phyloP scores from a whole-genome alignment of 768 basidiomycete genomes.

The Royoungia palumana region DNA sequence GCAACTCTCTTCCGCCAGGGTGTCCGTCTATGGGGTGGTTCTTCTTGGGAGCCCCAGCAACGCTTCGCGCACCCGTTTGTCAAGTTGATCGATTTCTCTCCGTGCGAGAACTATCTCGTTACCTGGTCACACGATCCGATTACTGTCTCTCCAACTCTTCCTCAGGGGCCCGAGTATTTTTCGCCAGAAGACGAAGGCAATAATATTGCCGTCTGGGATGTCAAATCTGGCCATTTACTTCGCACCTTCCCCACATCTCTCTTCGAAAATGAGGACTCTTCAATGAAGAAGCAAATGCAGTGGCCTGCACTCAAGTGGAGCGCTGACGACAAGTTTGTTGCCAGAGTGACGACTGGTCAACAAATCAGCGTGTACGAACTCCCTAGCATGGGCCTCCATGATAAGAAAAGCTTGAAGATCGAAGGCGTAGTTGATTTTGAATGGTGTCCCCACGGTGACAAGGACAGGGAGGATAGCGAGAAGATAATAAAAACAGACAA shows the following conservation, averaged over 20 bases:
- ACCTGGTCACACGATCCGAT: slow-evolving; percentile 98
- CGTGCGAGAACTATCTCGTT: slow-evolving; percentile 93
- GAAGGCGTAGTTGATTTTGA: slow-evolving; percentile 98
- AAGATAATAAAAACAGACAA: slow-evolving; percentile 40
- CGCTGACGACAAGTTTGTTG: slow-evolving; percentile 92
- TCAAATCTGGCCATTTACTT: slow-evolving; percentile 87
- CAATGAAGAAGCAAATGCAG: slow-evolving; percentile 75
- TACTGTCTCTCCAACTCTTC: slow-evolving; percentile 73
- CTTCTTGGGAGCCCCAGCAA: slow-evolving; percentile 83
- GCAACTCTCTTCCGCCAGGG: slow-evolving; percentile 94
- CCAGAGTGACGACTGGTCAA: slow-evolving; percentile 81
- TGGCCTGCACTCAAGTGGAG: slow-evolving; percentile 99
- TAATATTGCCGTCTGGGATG: slow-evolving; percentile 97
- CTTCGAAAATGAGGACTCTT: slow-evolving; percentile 54
- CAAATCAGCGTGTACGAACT: slow-evolving; percentile 97
- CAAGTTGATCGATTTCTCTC: slow-evolving; percentile 95
- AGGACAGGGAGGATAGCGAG: slow-evolving; percentile 73
- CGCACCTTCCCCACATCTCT: slow-evolving; percentile 81
- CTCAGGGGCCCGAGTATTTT: slow-evolving; percentile 81
- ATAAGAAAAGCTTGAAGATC: slow-evolving; percentile 95
- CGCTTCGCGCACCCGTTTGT: slow-evolving; percentile 95
- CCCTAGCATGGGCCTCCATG: slow-evolving; percentile 89
- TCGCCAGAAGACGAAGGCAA: slow-evolving; percentile 95
- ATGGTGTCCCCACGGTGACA: slow-evolving; percentile 94
- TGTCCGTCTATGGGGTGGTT: slow-evolving; percentile 92